A percentile compares a stretch with the other conserved stretches of the same genome.
Evolutionary conservation across 306 rosid species (phyloP).

Genomic region (Rubus idaeus): DNA sequence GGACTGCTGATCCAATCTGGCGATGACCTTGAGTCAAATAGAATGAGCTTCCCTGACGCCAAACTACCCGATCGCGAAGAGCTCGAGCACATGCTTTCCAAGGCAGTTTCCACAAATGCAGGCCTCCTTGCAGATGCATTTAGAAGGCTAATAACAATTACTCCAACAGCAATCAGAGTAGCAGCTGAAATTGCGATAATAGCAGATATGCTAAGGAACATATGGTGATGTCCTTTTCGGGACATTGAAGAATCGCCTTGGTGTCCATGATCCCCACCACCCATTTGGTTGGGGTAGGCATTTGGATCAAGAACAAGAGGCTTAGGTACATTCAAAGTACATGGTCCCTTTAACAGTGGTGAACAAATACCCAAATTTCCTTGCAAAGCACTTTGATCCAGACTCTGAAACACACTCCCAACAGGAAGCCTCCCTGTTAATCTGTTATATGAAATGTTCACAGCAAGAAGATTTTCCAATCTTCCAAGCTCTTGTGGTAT

Average conservation of each 20-base stretch:
- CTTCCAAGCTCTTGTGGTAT: conserved; percentile 85
- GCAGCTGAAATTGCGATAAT: conserved; percentile 81
- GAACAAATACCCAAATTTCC: conserved; percentile 91
- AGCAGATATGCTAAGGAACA: conserved; percentile 78
- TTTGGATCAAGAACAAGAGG: conserved; percentile 91
- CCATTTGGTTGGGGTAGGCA: conserved; percentile 56
- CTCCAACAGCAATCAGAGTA: conserved; percentile 60
- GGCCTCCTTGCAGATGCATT: conserved; percentile 69
- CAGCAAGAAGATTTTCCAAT: conserved; percentile 76
- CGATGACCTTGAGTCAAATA: conserved; percentile 57
- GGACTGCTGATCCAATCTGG: conserved; percentile 47
- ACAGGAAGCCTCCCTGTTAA: conserved; percentile 85
- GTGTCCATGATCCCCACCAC: conserved; percentile 32
- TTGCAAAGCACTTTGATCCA: conserved; percentile 81
- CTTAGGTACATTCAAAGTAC: conserved; percentile 79
- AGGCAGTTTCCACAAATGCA: conserved; percentile 64
- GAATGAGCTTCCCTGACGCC: conserved; percentile 69
- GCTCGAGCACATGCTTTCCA: conserved; percentile 90
- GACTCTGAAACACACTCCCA: conserved; percentile 59
- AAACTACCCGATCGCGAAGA: conserved; percentile 66
- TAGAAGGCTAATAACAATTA: conserved; percentile 61
- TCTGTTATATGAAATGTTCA: conserved; percentile 77
- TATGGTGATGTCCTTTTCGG: conserved; percentile 38
- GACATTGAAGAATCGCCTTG: conserved; percentile 33
- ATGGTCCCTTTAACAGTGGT: conserved; percentile 84